phyloP scores from a whole-genome alignment of 1,139 yeast genomes.

The Geotrichum citri-aurantii region DNA sequence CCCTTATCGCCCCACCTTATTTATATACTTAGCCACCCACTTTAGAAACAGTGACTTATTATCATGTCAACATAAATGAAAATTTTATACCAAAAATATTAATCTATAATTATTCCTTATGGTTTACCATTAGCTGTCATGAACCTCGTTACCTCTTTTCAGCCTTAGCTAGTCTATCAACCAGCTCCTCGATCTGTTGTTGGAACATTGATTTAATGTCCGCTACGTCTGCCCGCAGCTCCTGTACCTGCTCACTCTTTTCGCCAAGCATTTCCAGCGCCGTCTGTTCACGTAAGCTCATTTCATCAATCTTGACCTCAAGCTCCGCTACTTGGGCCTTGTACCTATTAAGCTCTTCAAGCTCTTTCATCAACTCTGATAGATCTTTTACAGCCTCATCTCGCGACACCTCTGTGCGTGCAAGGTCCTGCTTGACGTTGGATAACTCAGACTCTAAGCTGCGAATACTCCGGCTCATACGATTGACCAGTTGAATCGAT shows the following conservation, averaged over 20 bases:
- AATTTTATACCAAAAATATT: slow-evolving; percentile 1
- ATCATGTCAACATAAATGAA: background rate
- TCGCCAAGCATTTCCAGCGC: slow-evolving; percentile 80
- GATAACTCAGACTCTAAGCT: slow-evolving; percentile 72
- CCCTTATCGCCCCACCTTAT: background rate
- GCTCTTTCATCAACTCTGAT: slow-evolving; percentile 50
- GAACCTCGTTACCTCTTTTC: slow-evolving; percentile 12
- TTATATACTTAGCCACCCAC: background rate
- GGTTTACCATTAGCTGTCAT: background rate
- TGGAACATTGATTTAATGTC: slow-evolving; percentile 81
- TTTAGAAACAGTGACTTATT: background rate
- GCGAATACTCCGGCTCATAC: slow-evolving; percentile 68
- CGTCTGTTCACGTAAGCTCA: slow-evolving; percentile 43
- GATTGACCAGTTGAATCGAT: slow-evolving; percentile 60
- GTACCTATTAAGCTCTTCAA: slow-evolving; percentile 43
- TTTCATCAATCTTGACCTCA: slow-evolving; percentile 38
- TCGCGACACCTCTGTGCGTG: slow-evolving; percentile 50
- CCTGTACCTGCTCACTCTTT: slow-evolving; percentile 80
- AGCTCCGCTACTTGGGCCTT: slow-evolving; percentile 40
- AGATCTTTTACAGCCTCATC: slow-evolving; percentile 65
- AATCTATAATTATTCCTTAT: background rate
- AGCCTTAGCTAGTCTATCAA: slow-evolving; percentile 46
- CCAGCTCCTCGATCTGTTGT: slow-evolving; percentile 81
- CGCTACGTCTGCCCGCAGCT: slow-evolving; percentile 76
- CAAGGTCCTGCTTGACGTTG: slow-evolving; percentile 59